phyloP scores from a whole-genome alignment of 73 alveolate species.

The Paramecium primaurelia region DNA sequence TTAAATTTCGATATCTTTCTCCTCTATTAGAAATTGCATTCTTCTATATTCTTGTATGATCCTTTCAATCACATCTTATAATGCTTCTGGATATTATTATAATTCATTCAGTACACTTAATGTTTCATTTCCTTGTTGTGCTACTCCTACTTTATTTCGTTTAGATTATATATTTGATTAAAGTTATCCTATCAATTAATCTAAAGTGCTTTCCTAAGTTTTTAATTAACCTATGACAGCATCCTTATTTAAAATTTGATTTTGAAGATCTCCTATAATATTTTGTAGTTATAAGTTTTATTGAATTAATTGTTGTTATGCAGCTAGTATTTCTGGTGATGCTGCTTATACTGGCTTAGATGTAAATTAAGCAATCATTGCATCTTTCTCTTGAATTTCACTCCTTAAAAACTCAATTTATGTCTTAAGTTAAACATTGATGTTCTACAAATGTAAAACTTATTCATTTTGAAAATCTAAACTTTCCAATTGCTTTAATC shows the following conservation, averaged over 20 bases:
- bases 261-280: not conserved
- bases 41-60: not conserved
- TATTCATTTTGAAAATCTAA: not conserved
- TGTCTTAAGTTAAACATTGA: not conserved
- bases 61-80: not conserved
- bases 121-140: not conserved
- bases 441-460: not conserved
- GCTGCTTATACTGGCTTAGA: slow-evolving; percentile 20
- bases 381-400: slow-evolving; percentile 21
- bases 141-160: not conserved
- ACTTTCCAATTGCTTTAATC: not conserved
- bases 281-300: not conserved
- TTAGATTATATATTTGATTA: not conserved
- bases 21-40: not conserved
- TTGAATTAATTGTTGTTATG: not conserved
- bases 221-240: not conserved
- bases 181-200: not conserved
- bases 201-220: not conserved
- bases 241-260: not conserved
- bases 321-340: not conserved
- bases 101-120: not conserved
- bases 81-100: not conserved
- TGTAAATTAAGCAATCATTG: not conserved
- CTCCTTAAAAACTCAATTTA: not conserved
- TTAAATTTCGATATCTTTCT: not conserved